A percentile compares a stretch with the other conserved stretches of the same genome.
These are phyloP conservation scores for Aspergillus tubingensis DNA, from an alignment of 2,329 filamentous ascomycete genomes.

Conservation along the genomic window DNA sequence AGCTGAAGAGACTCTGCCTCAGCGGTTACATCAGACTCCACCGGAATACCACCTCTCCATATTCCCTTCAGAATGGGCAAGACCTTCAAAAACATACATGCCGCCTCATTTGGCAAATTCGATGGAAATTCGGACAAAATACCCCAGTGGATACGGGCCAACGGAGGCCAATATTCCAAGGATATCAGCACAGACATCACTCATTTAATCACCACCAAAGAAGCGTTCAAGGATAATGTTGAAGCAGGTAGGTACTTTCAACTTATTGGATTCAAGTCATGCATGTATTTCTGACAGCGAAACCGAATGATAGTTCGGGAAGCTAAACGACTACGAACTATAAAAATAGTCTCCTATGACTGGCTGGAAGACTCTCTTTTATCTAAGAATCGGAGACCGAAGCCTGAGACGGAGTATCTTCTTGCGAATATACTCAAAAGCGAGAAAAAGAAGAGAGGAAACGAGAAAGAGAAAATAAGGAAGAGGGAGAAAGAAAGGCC, in stretches of 20 bases:
- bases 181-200: slow-evolving; percentile 62
- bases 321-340: slow-evolving; percentile 38
- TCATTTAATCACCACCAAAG: slow-evolving; percentile 68
- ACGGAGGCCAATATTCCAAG: slow-evolving; percentile 61
- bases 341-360: slow-evolving; percentile 50
- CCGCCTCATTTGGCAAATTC: slow-evolving; percentile 63
- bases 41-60: background rate
- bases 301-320: slow-evolving; percentile 37
- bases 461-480: background rate
- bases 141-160: slow-evolving; percentile 63
- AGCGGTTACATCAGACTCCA: background rate
- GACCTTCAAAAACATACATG: slow-evolving; percentile 54
- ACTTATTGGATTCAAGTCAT: too few relatives aligned
- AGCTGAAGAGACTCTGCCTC: background rate
- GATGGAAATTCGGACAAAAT: slow-evolving; percentile 59
- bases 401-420: slow-evolving; percentile 37
- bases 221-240: slow-evolving; percentile 58
- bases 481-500: background rate
- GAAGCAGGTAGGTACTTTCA: slow-evolving; percentile 39
- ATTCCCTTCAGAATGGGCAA: slow-evolving; percentile 36
- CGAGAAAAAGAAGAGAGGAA: slow-evolving; percentile 14
- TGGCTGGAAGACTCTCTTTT: slow-evolving; percentile 51
- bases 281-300: slow-evolving; percentile 18
- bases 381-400: slow-evolving; percentile 36
- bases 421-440: slow-evolving; percentile 42